Conservation (phyloP, 768 basidiomycete genomes). For the Hypholoma fasciculare region DNA sequence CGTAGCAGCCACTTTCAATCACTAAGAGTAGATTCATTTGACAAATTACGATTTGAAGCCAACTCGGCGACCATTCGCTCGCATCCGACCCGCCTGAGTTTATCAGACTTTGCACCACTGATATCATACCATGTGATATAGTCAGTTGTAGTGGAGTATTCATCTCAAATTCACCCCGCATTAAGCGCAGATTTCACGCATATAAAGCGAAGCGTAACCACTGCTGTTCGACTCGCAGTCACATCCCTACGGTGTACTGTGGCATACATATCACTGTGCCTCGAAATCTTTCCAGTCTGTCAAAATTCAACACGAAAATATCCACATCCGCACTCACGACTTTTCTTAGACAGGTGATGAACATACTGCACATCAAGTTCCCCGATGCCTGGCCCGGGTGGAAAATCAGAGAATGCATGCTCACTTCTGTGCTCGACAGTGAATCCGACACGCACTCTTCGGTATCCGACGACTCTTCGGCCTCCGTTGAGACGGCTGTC, state of each 20-base stretch:
- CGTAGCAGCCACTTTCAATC: too few species aligned
- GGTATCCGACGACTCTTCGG: neutral
- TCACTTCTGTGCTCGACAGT: slow-evolving; percentile 17
- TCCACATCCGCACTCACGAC: neutral
- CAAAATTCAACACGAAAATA: too few species aligned
- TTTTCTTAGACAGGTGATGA: slow-evolving; percentile 8
- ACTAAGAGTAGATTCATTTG: too few species aligned
- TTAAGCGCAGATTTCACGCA: neutral
- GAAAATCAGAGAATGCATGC: slow-evolving; percentile 29
- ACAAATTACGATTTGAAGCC: too few species aligned
- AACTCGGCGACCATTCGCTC: too few species aligned
- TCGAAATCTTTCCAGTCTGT: too few species aligned
- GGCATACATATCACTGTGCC: too few species aligned
- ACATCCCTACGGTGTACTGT: too few species aligned
- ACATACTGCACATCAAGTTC: slow-evolving; percentile 31
- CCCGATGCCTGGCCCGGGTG: slow-evolving; percentile 37
- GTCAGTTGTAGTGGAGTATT: neutral
- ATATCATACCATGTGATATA: slow-evolving; percentile 12
- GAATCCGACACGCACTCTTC: slow-evolving; percentile 7
- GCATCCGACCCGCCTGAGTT: too few species aligned
- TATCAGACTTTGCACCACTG: neutral
- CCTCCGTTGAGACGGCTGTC: slow-evolving; percentile 14
- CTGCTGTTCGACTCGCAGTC: too few species aligned
- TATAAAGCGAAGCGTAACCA: neutral
- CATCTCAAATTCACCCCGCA: neutral